A percentile compares a stretch with the other conserved stretches of the same genome.
phyloP scores from a whole-genome alignment of 129 eudicot genomes.

The Centaurea solstitialis region DNA sequence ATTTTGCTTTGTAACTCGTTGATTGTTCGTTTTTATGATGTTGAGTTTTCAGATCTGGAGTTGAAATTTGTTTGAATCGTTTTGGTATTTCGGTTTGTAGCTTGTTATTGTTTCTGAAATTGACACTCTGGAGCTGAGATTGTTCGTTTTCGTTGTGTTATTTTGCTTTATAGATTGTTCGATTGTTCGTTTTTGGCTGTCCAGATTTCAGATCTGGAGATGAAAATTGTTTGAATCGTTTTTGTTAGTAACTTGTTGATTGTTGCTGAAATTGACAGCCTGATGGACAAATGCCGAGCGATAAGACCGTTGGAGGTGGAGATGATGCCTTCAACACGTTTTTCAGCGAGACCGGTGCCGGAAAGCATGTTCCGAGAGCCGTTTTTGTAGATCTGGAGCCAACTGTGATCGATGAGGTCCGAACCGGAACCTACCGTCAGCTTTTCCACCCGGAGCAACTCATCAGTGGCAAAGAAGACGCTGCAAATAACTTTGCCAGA shows the following conservation, averaged over 20 bases:
- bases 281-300: conserved; percentile 87
- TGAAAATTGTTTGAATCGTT: neutral
- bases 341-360: conserved; percentile 84
- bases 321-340: conserved; percentile 89
- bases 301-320: conserved; percentile 72
- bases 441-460: conserved; percentile 88
- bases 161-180: no score
- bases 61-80: no score
- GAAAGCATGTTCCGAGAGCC: conserved; percentile 82
- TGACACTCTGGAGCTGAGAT: neutral
- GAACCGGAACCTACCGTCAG: conserved; percentile 77
- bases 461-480: conserved; percentile 85
- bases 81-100: no score
- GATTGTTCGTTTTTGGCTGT: neutral
- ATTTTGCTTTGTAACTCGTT: neutral
- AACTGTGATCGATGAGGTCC: conserved; percentile 78
- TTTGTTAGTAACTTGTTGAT: neutral
- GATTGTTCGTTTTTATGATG: neutral
- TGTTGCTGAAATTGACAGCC: conserved; percentile 41
- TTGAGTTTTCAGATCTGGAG: neutral
- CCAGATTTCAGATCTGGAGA: neutral
- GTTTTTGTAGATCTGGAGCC: conserved; percentile 79
- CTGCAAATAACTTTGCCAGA: conserved; percentile 82
- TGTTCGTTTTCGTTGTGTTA: neutral
- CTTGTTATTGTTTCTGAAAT: neutral